Evolutionary conservation across 805 yeast genomes (phyloP), one percentile per base, ranked within the genome.

Genomic region (Pichia cabralensis): DNA sequence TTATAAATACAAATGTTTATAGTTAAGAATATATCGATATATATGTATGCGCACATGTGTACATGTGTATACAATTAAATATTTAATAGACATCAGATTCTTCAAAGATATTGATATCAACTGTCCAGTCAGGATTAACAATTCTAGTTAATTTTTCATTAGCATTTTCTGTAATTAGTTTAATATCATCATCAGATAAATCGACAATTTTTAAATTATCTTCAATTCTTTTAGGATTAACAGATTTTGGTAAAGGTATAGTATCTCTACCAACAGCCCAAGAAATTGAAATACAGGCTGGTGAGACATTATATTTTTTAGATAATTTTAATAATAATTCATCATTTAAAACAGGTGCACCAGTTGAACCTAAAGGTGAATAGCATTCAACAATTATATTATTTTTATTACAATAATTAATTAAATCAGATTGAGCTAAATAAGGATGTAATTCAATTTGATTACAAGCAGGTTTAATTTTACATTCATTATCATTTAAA

Each of bases 351-450:
- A 74, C 44, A 11, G 80, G 77, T 8, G 77, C 67, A 38, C 65
- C 69, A 6, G 61, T 56, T 21, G 79, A 67, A 8, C 86, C 89
- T 45, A 83, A 63, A 18, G 94, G 92, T 21, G 84, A 76, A 59
- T 81, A 84, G 8, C 94, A 94, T 53, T 79, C 79, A 35, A 79
- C 54, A 22, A 63, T 53, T 40, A 79, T 76, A 40, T 65, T 71
- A 41, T 80, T 62, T 22, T 56, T 50, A 35, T 64, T 58, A 55
- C 75, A 65, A 56, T 51, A 78, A 23, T 69, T 65, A 28, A 68
- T 48, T 44, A 82, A 61, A 43, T 75, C 74, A 8, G 55, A 60
- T 54, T 81, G 88, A 29, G 80, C 79, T 34, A 77, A 62, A 41
- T 67, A 67, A 33, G 86, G 84, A 56, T 82, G 92, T 31, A 73